These are phyloP conservation scores for Ustilago hordei DNA, from an alignment of 1,284 basidiomycete genomes.

Conservation along the genomic window DNA sequence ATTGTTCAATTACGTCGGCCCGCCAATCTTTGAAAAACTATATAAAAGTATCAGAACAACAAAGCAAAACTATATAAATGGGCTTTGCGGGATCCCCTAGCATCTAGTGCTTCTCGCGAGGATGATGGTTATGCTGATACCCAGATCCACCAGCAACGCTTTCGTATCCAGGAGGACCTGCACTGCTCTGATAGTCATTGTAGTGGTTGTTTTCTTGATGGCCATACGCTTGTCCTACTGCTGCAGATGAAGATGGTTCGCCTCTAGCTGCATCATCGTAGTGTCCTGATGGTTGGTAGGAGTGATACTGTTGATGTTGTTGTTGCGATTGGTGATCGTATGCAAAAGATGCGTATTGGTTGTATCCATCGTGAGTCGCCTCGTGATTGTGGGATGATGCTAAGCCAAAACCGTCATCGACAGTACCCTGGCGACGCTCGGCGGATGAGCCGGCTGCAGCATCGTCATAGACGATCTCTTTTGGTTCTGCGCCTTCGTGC, in stretches of 20 bases:
- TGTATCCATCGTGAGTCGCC: slow-evolving; percentile 29
- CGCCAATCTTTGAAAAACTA: neutral
- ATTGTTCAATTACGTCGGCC: slow-evolving; percentile 1
- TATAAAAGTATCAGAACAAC: neutral
- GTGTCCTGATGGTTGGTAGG: slow-evolving; percentile 13
- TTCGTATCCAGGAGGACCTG: slow-evolving; percentile 45
- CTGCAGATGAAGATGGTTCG: slow-evolving; percentile 15
- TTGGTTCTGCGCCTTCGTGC: slow-evolving; percentile 18
- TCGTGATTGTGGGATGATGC: slow-evolving; percentile 26
- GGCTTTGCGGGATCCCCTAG: neutral
- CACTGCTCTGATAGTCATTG: slow-evolving; percentile 39
- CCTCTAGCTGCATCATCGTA: slow-evolving; percentile 11
- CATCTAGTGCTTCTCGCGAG: slow-evolving; percentile 27
- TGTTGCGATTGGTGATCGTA: slow-evolving; percentile 34
- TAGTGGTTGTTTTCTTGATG: slow-evolving; percentile 20
- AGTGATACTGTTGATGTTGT: slow-evolving; percentile 33
- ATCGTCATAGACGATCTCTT: slow-evolving; percentile 32
- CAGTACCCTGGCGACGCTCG: slow-evolving; percentile 35
- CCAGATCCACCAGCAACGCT: slow-evolving; percentile 15
- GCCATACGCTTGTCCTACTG: slow-evolving; percentile 5
- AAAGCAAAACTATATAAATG: neutral
- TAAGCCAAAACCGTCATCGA: slow-evolving; percentile 59
- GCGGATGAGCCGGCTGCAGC: slow-evolving; percentile 4
- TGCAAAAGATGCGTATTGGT: slow-evolving; percentile 38
- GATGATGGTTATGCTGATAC: slow-evolving; percentile 38